These are phyloP conservation scores for Naganishia antarctica DNA, from an alignment of 768 basidiomycete genomes.

Conservation along the genomic window DNA sequence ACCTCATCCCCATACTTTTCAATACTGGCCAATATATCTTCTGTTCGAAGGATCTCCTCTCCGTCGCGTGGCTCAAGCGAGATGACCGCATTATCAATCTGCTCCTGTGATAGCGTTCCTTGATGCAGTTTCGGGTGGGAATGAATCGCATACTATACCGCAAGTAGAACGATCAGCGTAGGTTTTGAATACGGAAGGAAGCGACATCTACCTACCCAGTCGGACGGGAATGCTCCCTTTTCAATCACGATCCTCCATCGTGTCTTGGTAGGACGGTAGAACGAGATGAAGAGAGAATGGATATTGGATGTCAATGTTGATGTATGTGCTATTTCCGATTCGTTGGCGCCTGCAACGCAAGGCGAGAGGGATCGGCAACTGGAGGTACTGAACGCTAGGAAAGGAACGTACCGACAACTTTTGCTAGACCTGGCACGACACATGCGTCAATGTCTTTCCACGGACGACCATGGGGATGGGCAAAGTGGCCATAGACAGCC, in stretches of 20 bases:
- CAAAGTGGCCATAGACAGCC: conserved; percentile 81
- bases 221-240: conserved; percentile 88
- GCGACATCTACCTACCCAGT: conserved; percentile 63
- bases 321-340: conserved; percentile 91
- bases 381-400: not conserved
- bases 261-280: conserved; percentile 79
- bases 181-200: conserved; percentile 2
- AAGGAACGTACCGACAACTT: conserved; percentile 66
- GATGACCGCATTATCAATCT: conserved; percentile 61
- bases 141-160: conserved; percentile 81
- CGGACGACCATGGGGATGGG: conserved; percentile 73
- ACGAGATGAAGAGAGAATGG: conserved; percentile 87
- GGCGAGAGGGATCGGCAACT: not conserved
- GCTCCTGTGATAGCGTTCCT: conserved; percentile 54
- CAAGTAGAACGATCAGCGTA: not conserved
- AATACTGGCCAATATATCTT: conserved; percentile 77
- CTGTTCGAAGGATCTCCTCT: conserved; percentile 77
- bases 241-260: conserved; percentile 95
- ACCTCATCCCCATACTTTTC: conserved; percentile 53
- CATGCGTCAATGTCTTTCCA: conserved; percentile 76
- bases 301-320: conserved; percentile 90
- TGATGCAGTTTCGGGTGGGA: conserved; percentile 84
- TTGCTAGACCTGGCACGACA: conserved; percentile 68
- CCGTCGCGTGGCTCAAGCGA: conserved; percentile 73
- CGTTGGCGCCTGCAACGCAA: conserved; percentile 63